These are phyloP conservation scores for Porodaedalea pini DNA, from an alignment of 1,284 basidiomycete species.

Conservation along the genomic window DNA sequence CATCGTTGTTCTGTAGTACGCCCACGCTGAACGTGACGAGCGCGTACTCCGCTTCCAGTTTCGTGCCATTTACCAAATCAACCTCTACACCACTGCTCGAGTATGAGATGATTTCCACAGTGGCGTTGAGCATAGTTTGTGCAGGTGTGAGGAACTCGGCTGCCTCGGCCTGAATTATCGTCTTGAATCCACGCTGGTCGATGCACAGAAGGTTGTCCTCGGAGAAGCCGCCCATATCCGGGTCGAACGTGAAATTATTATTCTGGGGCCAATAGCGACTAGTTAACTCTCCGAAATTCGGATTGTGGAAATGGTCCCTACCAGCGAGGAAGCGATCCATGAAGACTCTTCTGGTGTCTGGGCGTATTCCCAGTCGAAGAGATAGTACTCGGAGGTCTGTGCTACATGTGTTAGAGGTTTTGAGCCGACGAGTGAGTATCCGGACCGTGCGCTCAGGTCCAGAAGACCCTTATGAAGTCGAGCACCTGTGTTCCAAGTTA, in stretches of 20 bases:
- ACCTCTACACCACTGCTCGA: constrained; percentile 43
- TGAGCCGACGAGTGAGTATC: constrained; percentile 45
- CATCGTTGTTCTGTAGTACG: constrained; percentile 59
- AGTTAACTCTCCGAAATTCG: background rate
- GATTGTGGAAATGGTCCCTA: constrained; percentile 27
- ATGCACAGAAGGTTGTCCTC: constrained; percentile 50
- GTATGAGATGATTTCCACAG: constrained; percentile 49
- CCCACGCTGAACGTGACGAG: constrained; percentile 63
- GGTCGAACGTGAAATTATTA: constrained; percentile 63
- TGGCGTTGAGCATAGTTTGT: constrained; percentile 50
- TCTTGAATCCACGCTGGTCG: constrained; percentile 61
- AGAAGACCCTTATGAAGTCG: constrained; percentile 41
- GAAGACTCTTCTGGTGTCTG: constrained; percentile 60
- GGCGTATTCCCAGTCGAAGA: constrained; percentile 51
- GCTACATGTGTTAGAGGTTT: constrained; percentile 42
- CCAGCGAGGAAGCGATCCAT: constrained; percentile 59
- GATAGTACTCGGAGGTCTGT: constrained; percentile 51
- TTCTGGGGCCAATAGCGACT: constrained; percentile 33
- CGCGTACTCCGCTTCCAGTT: constrained; percentile 49
- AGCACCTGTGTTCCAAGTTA: constrained; percentile 32
- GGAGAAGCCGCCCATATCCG: constrained; percentile 56
- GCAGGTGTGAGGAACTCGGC: constrained; percentile 43
- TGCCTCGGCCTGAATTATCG: constrained; percentile 53
- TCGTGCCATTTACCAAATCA: constrained; percentile 41
- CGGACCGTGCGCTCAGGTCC: constrained; percentile 47